Evolutionary conservation across 805 yeast genomes (phyloP), one percentile per base, ranked within the genome.

Genomic region (Alloascoidea africana): DNA sequence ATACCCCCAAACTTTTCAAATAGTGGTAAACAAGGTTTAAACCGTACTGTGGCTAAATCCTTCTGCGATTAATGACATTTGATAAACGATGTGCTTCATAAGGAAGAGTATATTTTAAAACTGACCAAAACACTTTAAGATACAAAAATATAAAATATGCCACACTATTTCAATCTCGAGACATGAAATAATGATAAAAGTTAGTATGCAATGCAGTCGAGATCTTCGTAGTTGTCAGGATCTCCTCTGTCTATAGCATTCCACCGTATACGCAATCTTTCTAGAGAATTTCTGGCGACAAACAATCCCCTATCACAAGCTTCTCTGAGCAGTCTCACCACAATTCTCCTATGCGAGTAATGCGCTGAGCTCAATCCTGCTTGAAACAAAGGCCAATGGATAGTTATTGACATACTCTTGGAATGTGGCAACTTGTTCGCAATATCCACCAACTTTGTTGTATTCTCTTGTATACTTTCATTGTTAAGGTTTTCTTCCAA

Each of bases 261-360:
- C 30, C 30, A 23, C n/a, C 30, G 8, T 8, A 23, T 8, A 23
- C 13, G 8, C 30, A 23, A 23, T 23, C 30, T 23, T 23, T 23
- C 30, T 23, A 23, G n/a, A 8, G 30, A 23, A 23, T 23, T 23
- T 8, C 30, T 8, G n/a, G 30, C 30, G 13, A 23, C 30, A n/a
- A 8, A n/a, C 8, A 23, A 8, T 23, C 30, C 30, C n/a, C 30
- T 23, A 23, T 23, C n/a, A 23, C 30, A 23, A 23, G 13, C 8
- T 8, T 23, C 30, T 23, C 13, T 23, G 8, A 23, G n/a, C n/a
- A 23, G n/a, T 23, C 30, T 8, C n/a, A 23, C 13, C 8, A 23
- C 30, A n/a, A 23, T n/a, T n/a, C n/a, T 23, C n/a, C 30, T 23
- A n/a, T 23, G 30, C n/a, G 30, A 23, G 13, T n/a, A n/a, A 23